Conservation (phyloP, 2,329 filamentous ascomycete genomes). For the Penicillium sp. region DNA sequence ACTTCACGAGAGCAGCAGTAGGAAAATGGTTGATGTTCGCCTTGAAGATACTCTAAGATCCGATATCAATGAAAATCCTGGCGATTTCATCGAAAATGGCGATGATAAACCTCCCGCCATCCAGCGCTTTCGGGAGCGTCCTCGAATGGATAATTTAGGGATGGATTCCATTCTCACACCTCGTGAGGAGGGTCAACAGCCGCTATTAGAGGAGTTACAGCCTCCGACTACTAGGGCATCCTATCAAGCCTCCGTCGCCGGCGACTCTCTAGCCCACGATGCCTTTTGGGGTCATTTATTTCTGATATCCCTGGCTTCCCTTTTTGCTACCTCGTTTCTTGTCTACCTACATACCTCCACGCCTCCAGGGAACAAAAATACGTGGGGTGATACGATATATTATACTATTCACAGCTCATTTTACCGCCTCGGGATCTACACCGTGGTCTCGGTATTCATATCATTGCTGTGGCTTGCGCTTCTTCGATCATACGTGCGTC, state of each 20-base stretch:
- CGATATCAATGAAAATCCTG: constrained; percentile 46
- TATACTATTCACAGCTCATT: constrained; percentile 85
- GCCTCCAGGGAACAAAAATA: constrained; percentile 67
- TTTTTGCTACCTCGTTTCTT: constrained; percentile 87
- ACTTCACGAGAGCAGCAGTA: constrained; percentile 48
- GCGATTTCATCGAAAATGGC: constrained; percentile 43
- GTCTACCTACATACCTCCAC: constrained; percentile 86
- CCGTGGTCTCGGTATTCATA: constrained; percentile 84
- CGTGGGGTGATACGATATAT: constrained; percentile 90
- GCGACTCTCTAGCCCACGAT: constrained; percentile 81
- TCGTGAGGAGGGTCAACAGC: constrained; percentile 58
- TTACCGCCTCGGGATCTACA: constrained; percentile 88
- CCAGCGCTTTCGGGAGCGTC: constrained; percentile 58
- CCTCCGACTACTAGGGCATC: constrained; percentile 57
- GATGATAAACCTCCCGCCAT: constrained; percentile 59
- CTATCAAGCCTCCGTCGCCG: constrained; percentile 61
- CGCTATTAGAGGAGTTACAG: constrained; percentile 50
- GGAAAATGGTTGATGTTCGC: constrained; percentile 81
- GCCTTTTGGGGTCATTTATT: constrained; percentile 91
- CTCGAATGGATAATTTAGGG: constrained; percentile 43
- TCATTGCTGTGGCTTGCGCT: constrained; percentile 90
- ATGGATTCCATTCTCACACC: constrained; percentile 52
- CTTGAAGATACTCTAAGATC: constrained; percentile 68
- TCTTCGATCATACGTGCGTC: constrained; percentile 82
- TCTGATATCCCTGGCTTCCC: constrained; percentile 78